phyloP scores from a whole-genome alignment of 2,329 filamentous ascomycete genomes.

The Pseudogymnoascus sp. region DNA sequence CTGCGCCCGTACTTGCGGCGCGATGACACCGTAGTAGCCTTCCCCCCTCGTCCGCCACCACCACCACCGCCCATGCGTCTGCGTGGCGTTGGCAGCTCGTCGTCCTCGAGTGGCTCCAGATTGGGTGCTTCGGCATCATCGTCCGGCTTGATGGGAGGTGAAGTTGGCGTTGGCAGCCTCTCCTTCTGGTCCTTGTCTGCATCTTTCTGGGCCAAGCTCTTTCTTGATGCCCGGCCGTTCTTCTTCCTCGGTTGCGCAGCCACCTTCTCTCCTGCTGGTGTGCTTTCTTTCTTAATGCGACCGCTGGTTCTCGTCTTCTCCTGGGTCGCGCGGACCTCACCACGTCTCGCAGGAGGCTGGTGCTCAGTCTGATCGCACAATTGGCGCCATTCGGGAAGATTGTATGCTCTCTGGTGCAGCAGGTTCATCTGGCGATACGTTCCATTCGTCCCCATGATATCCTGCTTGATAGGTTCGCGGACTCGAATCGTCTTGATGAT shows the following conservation, averaged over 20 bases:
- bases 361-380: constrained; percentile 92
- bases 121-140: constrained; percentile 28
- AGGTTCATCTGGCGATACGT: constrained; percentile 97
- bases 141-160: constrained; percentile 37
- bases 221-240: constrained; percentile 16
- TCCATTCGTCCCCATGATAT: constrained; percentile 92
- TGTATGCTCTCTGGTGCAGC: constrained; percentile 91
- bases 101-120: constrained; percentile 33
- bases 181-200: constrained; percentile 20
- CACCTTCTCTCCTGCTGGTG: constrained; percentile 15
- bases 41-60: constrained; percentile 35
- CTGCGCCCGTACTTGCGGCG: constrained; percentile 78
- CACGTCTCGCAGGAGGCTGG: constrained; percentile 84
- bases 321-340: constrained; percentile 58
- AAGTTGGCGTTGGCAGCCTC: constrained; percentile 45
- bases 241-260: constrained; percentile 13
- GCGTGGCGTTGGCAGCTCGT: constrained; percentile 37
- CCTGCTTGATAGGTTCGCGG: constrained; percentile 95
- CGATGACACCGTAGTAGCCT: constrained; percentile 67
- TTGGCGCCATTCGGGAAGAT: constrained; percentile 89
- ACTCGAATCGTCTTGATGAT: constrained; percentile 86
- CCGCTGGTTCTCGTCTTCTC: constrained; percentile 24
- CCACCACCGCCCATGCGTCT: constrained; percentile 34
- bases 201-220: constrained; percentile 15
- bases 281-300: constrained; percentile 39